Evolutionary conservation across 305 asterid species (phyloP).

Genomic region (Petunia hybrid): DNA sequence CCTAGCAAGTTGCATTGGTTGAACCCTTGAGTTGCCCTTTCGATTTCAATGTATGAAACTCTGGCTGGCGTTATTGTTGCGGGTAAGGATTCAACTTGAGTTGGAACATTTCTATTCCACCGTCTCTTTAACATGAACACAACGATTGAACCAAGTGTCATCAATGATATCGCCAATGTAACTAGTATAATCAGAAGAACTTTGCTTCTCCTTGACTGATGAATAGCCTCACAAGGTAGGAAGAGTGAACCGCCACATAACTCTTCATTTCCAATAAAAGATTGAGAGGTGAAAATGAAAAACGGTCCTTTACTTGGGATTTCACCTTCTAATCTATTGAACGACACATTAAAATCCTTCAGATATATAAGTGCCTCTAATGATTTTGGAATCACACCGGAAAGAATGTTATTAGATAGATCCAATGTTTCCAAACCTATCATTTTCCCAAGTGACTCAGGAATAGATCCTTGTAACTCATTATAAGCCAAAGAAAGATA

Average conservation of each 20-base stretch:
- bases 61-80: slow-evolving; percentile 24
- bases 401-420: slow-evolving; percentile 16
- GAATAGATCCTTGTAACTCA: slow-evolving; percentile 11
- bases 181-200: slow-evolving; percentile 41
- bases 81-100: slow-evolving; percentile 23
- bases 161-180: slow-evolving; percentile 28
- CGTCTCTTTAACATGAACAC: slow-evolving; percentile 28
- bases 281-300: neutral
- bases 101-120: slow-evolving; percentile 19
- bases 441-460: neutral
- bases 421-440: neutral
- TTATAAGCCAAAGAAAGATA: slow-evolving; percentile 25
- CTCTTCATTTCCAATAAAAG: neutral
- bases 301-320: slow-evolving; percentile 17
- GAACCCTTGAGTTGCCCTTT: slow-evolving; percentile 45
- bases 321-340: slow-evolving; percentile 26
- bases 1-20: slow-evolving; percentile 39
- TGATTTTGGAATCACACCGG: slow-evolving; percentile 25
- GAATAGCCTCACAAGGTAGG: neutral
- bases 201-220: slow-evolving; percentile 31
- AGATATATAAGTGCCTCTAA: neutral
- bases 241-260: neutral
- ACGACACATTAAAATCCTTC: slow-evolving; percentile 21
- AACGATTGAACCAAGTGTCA: neutral
- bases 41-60: slow-evolving; percentile 41